Evolutionary conservation across 768 basidiomycete species (phyloP).

Genomic region (Lyophyllum decastes): DNA sequence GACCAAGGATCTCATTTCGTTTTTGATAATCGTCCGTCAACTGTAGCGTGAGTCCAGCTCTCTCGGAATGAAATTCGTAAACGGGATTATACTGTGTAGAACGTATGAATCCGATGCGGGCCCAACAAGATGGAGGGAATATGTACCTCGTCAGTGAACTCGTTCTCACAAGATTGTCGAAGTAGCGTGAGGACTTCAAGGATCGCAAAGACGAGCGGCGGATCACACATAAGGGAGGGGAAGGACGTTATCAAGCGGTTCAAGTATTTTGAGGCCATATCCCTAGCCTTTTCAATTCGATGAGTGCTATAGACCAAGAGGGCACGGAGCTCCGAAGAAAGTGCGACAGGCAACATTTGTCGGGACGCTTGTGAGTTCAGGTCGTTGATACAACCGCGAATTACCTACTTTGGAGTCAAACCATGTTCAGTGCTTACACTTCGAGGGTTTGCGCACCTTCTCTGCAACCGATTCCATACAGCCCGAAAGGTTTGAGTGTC

Average conservation of each 20-base stretch:
- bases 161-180: constrained; percentile 86
- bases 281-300: constrained; percentile 77
- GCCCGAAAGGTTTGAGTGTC: constrained; percentile 58
- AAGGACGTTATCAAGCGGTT: constrained; percentile 87
- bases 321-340: constrained; percentile 74
- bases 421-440: constrained; percentile 3
- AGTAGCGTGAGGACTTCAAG: constrained; percentile 90
- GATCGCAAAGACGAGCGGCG: constrained; percentile 82
- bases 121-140: constrained; percentile 14
- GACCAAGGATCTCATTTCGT: constrained; percentile 80
- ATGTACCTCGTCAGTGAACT: constrained; percentile 93
- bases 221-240: constrained; percentile 93
- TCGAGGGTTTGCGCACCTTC: constrained; percentile 50
- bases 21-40: constrained; percentile 85
- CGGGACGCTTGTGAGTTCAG: constrained; percentile 75
- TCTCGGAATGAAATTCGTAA: constrained; percentile 81
- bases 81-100: constrained; percentile 79
- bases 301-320: constrained; percentile 82
- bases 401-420: constrained; percentile 54
- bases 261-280: constrained; percentile 81
- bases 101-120: neutral
- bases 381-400: constrained; percentile 70
- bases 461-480: constrained; percentile 89
- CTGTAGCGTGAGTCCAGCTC: constrained; percentile 71
- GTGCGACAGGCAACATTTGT: constrained; percentile 69